A percentile compares a stretch with the other conserved stretches of the same genome.
Evolutionary conservation across 192 early-diverging fungal species (phyloP).

Genomic region (Coemansia sp.): DNA sequence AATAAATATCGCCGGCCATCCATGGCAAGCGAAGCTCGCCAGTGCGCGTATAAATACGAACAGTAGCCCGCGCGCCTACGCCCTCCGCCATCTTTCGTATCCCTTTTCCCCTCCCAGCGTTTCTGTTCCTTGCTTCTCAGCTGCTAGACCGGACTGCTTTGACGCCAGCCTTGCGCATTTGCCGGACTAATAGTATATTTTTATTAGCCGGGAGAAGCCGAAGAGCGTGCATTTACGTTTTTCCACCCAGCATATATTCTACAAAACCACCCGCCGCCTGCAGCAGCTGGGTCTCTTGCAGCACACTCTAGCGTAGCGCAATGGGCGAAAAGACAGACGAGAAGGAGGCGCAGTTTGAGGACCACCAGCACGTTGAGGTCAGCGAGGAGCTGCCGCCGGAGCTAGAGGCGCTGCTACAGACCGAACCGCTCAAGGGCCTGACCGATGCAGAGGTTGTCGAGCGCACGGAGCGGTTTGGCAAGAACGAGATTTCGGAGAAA

Average conservation of each 20-base stretch:
- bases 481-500: slow-evolving; percentile 77
- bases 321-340: slow-evolving; percentile 19
- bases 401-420: slow-evolving; percentile 76
- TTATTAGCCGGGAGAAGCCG: not conserved
- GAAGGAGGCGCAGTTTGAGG: slow-evolving; percentile 58
- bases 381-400: slow-evolving; percentile 77
- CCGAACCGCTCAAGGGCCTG: slow-evolving; percentile 74
- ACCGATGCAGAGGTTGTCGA: slow-evolving; percentile 68
- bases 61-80: slow-evolving; percentile 5
- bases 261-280: not conserved
- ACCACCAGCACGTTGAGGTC: slow-evolving; percentile 70
- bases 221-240: too few species aligned
- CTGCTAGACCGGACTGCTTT: not conserved
- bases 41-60: slow-evolving; percentile 9
- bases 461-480: slow-evolving; percentile 71
- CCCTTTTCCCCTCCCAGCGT: not conserved
- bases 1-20: slow-evolving; percentile 39
- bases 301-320: not conserved
- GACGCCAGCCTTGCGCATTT: not conserved
- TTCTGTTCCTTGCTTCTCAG: not conserved
- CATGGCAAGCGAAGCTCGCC: not conserved
- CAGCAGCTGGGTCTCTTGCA: too few species aligned
- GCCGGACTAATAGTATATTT: slow-evolving; percentile 1
- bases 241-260: not conserved
- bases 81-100: not conserved